Base-by-base conservation (phyloP, 306 rosid species). In the Dalbergia cochinchinensis region DNA sequence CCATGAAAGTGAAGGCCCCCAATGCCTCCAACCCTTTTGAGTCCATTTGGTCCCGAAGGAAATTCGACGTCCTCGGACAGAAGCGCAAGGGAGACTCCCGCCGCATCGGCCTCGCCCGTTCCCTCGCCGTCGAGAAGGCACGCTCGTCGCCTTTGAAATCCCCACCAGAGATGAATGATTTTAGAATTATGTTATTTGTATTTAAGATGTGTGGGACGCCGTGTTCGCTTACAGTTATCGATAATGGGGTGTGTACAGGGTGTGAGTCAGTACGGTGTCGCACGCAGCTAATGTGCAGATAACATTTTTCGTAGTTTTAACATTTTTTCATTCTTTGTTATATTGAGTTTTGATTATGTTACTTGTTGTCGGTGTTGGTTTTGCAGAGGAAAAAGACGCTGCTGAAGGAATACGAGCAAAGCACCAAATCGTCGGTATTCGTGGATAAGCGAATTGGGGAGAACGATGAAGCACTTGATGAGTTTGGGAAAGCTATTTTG, bases 381-480 rank as follows among this genome's bases (percentile, higher is more conserved):
- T 34, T 53, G 33, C 89, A 89, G 98, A 87, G 99, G 87, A 92
- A 90, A 73, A 83, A 91, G 73, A 95, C 98, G 33, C 82, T 95
- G 82, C 59, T 91, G 76, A 91, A 88, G 89, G 99, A 92, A 87
- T 91, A 90, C 20, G 89, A 88, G 77, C 91, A 78, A 79, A 92
- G 92, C 16, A 80, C 80, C 0, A 95, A 90, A 72, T 69, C 94
- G 14, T 90, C 98, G 0, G 79, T 85, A 37, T 93, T 95, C 59
- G 72, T 85, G 44, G 98, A 95, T 54, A 91, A 85, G 86, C 90
- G 99, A 74, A 91, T 95, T 7, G 99, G 98, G 6, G 98, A 92
- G 82, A 82, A 65, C 0, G 82, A 91, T 31, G 92, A 89, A 16
- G 86, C 65, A 8, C 94, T 95, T 2, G 93, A 87, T 44, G 98